Percentiles rank a stretch among this genome's conserved stretches.
Evolutionary conservation across 108 stramenopile genomes (phyloP).

Genomic region (Cyclotella kingstonii): DNA sequence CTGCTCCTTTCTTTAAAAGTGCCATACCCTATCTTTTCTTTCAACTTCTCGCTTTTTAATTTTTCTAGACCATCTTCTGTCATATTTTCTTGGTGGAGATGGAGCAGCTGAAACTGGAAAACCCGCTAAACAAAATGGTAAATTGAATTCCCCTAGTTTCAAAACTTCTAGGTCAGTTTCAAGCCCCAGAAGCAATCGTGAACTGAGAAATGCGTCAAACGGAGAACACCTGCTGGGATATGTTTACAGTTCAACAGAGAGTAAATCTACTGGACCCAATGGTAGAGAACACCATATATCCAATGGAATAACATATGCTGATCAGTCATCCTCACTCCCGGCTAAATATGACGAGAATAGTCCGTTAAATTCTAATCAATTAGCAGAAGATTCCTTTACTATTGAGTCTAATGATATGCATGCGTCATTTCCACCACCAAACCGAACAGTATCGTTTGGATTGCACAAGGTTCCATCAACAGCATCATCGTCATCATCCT

Average conservation of each 20-base stretch:
- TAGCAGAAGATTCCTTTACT: constrained; percentile 10
- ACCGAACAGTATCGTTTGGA: constrained; percentile 17
- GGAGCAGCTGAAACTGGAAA: not conserved
- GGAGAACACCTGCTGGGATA: too few relatives aligned
- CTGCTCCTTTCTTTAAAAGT: not conserved
- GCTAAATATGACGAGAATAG: too few relatives aligned
- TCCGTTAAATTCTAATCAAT: not conserved
- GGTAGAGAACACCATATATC: too few relatives aligned
- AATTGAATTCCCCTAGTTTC: not conserved
- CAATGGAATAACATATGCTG: too few relatives aligned
- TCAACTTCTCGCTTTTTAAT: not conserved
- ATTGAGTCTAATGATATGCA: constrained; percentile 15
- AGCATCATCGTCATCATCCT: constrained; percentile 43
- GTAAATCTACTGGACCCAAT: too few relatives aligned
- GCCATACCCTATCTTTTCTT: not conserved
- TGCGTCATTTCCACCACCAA: constrained; percentile 1
- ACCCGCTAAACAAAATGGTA: not conserved
- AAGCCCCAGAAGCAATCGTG: too few relatives aligned
- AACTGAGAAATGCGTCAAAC: too few relatives aligned
- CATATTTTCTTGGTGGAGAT: constrained; percentile 67
- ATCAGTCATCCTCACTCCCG: too few relatives aligned
- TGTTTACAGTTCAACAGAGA: too few relatives aligned
- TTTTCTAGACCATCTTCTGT: constrained; percentile 62
- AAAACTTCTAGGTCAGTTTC: too few relatives aligned
- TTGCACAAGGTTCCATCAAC: constrained; percentile 38